Evolutionary conservation across 805 yeast species (phyloP).

Genomic region (Limtongozyma cylindracea): DNA sequence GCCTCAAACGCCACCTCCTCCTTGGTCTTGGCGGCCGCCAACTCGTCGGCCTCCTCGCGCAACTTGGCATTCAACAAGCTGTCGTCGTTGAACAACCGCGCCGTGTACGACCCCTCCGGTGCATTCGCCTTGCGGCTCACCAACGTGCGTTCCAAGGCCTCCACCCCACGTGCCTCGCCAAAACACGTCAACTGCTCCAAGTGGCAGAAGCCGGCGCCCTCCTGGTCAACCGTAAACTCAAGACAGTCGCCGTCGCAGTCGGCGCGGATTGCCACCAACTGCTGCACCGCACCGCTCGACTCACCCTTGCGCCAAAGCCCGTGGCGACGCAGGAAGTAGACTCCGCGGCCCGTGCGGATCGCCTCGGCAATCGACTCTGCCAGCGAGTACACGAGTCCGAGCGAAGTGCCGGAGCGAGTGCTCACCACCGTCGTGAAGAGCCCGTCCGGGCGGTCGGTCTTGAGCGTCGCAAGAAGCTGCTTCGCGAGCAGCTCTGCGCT

Average conservation of each 20-base stretch:
- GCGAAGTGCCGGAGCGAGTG: slow-evolving; percentile 19
- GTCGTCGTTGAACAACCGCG: slow-evolving; percentile 62
- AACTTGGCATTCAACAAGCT: slow-evolving; percentile 62
- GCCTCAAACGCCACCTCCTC: slow-evolving; percentile 81
- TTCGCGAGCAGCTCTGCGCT: too few relatives aligned
- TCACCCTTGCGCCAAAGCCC: slow-evolving; percentile 94
- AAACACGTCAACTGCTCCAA: slow-evolving; percentile 56
- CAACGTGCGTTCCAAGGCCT: slow-evolving; percentile 42
- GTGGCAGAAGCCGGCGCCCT: slow-evolving; percentile 87
- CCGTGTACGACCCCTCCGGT: slow-evolving; percentile 88
- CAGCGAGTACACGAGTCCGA: slow-evolving; percentile 86
- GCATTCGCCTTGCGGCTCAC: slow-evolving; percentile 36
- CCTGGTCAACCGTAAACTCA: slow-evolving; percentile 49
- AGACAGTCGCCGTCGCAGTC: slow-evolving; percentile 92
- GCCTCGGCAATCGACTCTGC: slow-evolving; percentile 62
- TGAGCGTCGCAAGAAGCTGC: slow-evolving; percentile 23
- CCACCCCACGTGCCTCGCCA: slow-evolving; percentile 23
- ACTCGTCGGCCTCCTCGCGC: slow-evolving; percentile 90
- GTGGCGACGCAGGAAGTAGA: slow-evolving; percentile 56
- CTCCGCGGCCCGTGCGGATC: slow-evolving; percentile 60
- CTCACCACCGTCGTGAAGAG: slow-evolving; percentile 65
- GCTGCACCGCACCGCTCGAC: slow-evolving; percentile 90
- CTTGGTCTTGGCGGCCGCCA: slow-evolving; percentile 42
- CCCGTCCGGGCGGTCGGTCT: slow-evolving; percentile 73
- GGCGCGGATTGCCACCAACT: slow-evolving; percentile 31